phyloP scores from a whole-genome alignment of 2,329 filamentous ascomycete genomes.

The Diaporthe destruens region DNA sequence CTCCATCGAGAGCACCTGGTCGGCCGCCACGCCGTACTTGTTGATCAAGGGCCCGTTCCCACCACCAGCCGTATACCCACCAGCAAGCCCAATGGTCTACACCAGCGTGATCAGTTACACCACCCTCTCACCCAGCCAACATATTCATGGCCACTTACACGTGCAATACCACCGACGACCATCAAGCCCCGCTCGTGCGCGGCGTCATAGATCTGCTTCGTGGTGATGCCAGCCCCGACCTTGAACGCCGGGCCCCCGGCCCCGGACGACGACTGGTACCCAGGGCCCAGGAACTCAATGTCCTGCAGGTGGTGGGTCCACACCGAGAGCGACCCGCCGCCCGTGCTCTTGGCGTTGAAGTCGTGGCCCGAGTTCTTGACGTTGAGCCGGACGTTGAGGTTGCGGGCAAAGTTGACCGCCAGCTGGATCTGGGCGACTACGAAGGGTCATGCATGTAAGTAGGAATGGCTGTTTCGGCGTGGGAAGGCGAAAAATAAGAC shows the following conservation, averaged over 20 bases:
- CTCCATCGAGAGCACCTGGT: slow-evolving; percentile 62
- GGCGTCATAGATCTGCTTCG: slow-evolving; percentile 63
- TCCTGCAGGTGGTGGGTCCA: slow-evolving; percentile 51
- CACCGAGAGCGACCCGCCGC: slow-evolving; percentile 53
- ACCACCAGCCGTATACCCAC: slow-evolving; percentile 62
- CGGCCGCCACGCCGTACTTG: slow-evolving; percentile 62
- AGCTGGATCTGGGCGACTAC: slow-evolving; percentile 58
- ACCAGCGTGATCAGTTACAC: slow-evolving; percentile 18
- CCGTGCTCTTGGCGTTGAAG: slow-evolving; percentile 56
- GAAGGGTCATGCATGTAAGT: not conserved
- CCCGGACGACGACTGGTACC: slow-evolving; percentile 41
- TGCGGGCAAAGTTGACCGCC: slow-evolving; percentile 61
- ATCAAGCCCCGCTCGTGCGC: slow-evolving; percentile 61
- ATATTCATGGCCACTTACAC: not conserved
- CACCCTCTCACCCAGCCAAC: too few species aligned
- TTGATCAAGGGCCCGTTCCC: slow-evolving; percentile 67
- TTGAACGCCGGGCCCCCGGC: slow-evolving; percentile 59
- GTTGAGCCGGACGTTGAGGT: slow-evolving; percentile 61
- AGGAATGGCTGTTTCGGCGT: rapidly evolving
- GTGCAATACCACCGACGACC: slow-evolving; percentile 66
- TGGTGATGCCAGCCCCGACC: slow-evolving; percentile 66
- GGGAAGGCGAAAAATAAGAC: rapidly evolving
- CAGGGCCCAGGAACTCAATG: slow-evolving; percentile 41
- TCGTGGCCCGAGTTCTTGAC: slow-evolving; percentile 68
- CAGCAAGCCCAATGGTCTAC: slow-evolving; percentile 62